Conservation (phyloP, 768 basidiomycete species). For the Clavulina sp. region DNA sequence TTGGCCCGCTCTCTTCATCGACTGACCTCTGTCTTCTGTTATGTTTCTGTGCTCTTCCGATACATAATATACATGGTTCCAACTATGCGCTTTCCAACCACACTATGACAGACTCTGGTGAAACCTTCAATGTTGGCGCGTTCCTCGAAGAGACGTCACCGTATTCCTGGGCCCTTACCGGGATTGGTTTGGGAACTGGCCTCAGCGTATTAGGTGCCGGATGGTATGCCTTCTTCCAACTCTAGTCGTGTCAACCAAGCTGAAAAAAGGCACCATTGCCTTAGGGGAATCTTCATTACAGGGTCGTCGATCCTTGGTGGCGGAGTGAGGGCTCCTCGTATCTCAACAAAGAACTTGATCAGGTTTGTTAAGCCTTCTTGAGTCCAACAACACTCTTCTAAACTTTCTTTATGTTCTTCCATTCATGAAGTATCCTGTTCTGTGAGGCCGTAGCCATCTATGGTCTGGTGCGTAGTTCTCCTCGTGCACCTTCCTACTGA, state of each 20-base stretch:
- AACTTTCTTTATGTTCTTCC: not conserved
- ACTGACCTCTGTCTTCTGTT: no score
- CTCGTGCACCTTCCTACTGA: not conserved
- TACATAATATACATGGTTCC: not conserved
- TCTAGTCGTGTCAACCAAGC: not conserved
- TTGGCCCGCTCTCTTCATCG: no score
- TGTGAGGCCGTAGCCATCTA: slow-evolving; percentile 99
- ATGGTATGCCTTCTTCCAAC: slow-evolving; percentile 40
- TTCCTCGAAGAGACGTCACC: slow-evolving; percentile 91
- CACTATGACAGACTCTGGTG: slow-evolving; percentile 47
- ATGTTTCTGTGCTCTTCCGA: not conserved
- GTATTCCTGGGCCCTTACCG: slow-evolving; percentile 80
- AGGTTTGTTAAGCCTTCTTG: slow-evolving; percentile 34
- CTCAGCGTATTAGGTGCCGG: slow-evolving; percentile 87
- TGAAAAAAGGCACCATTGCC: not conserved
- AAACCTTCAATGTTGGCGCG: slow-evolving; percentile 83
- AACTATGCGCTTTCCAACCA: slow-evolving; percentile 5
- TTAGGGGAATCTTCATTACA: slow-evolving; percentile 94
- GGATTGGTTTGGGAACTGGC: slow-evolving; percentile 85
- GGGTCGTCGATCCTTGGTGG: slow-evolving; percentile 94
- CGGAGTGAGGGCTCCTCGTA: slow-evolving; percentile 83
- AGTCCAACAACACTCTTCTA: not conserved
- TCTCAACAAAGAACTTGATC: slow-evolving; percentile 93
- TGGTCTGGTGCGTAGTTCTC: slow-evolving; percentile 50
- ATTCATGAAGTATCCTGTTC: slow-evolving; percentile 69